Base-by-base conservation (phyloP, 2,329 filamentous ascomycete genomes). In the Colletotrichum caudatum region DNA sequence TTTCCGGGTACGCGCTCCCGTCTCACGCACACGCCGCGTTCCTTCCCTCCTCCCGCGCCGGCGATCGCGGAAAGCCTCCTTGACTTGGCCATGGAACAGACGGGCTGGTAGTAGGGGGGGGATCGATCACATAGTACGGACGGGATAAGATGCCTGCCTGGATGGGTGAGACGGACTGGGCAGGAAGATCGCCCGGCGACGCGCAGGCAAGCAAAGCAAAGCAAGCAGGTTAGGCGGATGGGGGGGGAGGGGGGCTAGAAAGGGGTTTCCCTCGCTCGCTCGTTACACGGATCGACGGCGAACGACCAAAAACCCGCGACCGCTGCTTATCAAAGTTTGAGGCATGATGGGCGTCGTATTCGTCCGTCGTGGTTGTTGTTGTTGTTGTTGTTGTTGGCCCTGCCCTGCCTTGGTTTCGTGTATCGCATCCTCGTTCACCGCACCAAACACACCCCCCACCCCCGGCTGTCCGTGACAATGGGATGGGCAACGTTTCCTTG, bases 51-150 rank as follows among this genome's bases (percentile, higher is more conserved):
- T 56, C n/a, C 41, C 50, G 46, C 23, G 41, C 57, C 8, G 64
- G 48, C 69, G 69, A 71, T 71, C 69, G 54, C 57, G 63, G n/a
- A 59, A 64, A 69, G 56, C 69, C 64, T 58, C 58, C 64, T 71
- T 69, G 44, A 59, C 7, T 20, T 12, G 41, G 1, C 16, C 16
- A 20, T 18, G 16, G 18, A 44, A 44, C 41, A 20, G 41, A 44
- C 18, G 41, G 3, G 29, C 5, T 70, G 63, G 63, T 29, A 44
- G 20, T 20, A 9, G 33, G n/a, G 33, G 5, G 48, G 23, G 48
- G 41, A 14, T 4, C 18, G 5, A 20, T 44, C 6, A 44, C 16
- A 46, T 46, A n/a, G 18, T 5, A 4, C 23, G 23, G 7, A 51
- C 23, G 23, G 46, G 7, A 26, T 5, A 26, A 16, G 23, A 26